Conservation (phyloP, 129 eudicot species). For the Flaveria linearis region DNA sequence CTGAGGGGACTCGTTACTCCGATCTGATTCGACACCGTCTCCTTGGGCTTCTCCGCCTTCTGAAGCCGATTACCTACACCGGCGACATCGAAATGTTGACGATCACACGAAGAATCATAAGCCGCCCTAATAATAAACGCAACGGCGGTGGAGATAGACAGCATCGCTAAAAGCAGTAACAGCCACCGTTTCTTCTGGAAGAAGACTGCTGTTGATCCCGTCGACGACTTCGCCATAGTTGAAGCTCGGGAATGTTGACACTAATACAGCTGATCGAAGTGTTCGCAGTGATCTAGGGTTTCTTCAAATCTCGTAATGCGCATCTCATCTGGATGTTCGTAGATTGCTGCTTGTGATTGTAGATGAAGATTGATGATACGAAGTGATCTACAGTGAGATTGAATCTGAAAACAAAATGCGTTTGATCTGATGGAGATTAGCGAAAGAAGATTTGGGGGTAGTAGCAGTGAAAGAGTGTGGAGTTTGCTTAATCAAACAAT, state of each 20-base stretch:
- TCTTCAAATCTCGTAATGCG: neutral
- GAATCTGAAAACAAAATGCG: slow-evolving; percentile 13
- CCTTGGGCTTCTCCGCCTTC: slow-evolving; percentile 21
- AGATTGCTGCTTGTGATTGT: slow-evolving; percentile 14
- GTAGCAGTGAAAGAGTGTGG: slow-evolving; percentile 8
- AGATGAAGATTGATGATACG: slow-evolving; percentile 7
- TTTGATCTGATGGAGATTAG: slow-evolving; percentile 1
- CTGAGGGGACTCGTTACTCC: slow-evolving; percentile 55
- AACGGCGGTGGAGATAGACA: slow-evolving; percentile 61
- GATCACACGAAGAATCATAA: slow-evolving; percentile 54
- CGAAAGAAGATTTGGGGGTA: slow-evolving; percentile 6
- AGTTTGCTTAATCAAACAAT: neutral
- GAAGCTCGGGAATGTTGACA: neutral
- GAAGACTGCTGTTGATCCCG: slow-evolving; percentile 17
- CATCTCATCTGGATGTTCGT: slow-evolving; percentile 1
- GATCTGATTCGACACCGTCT: slow-evolving; percentile 22
- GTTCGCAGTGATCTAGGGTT: slow-evolving; percentile 35
- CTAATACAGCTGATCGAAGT: neutral
- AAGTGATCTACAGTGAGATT: neutral
- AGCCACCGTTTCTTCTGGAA: slow-evolving; percentile 66
- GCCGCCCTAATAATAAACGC: slow-evolving; percentile 68
- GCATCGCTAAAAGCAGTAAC: slow-evolving; percentile 42
- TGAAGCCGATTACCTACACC: slow-evolving; percentile 18
- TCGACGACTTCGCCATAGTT: slow-evolving; percentile 58
- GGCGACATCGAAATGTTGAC: slow-evolving; percentile 30